Base-by-base conservation (phyloP, 371 early-diverging fungal genomes). In the Mortierella sp. region DNA sequence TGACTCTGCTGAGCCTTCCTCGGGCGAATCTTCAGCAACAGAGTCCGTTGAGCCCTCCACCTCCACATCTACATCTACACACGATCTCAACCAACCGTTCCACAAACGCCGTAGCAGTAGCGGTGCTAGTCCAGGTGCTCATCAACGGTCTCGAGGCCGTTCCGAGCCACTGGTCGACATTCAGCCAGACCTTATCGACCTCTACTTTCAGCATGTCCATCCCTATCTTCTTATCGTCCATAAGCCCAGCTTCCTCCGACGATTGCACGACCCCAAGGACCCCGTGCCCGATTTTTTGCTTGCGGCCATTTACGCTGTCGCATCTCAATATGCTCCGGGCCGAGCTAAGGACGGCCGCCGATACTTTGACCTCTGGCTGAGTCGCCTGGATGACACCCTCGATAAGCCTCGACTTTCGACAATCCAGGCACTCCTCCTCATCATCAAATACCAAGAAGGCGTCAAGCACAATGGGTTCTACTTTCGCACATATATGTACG, bases 191-290 rank as follows among this genome's bases (percentile, higher is more conserved):
- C 60, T 89, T n/a, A 81, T 89, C 28, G 75, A 84, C 14, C 74
- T 84, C 7, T 94, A 92, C 81, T 93, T 94, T 80, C 79, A 86
- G 72, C 91, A 92, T 77, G 84, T 93, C 7, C 93, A 94, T 80
- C 88, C 89, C 11, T 90, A 90, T 70, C 63, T 93, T 8, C 92
- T 93, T 2, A 88, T 94, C 50, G 75, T 94, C 38, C 91, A 93
- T 84, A 90, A 91, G 73, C 77, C 88, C 44, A 82, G 89, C 34
- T 93, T 93, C 82, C 77, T 92, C 48, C 89, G 90, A 44, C 89
- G 89, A 58, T 78, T 94, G 70, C 73, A 88, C 54, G 88, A 88
- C 38, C 89, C 85, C 68, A 80, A 83, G 11, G 90, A 91, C 58
- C 89, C 88, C 21, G 90, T 92, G 11, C 89, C 88, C 1, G 85